Base-by-base conservation (phyloP, 2,329 filamentous ascomycete species). In the Diaporthe amygdali region DNA sequence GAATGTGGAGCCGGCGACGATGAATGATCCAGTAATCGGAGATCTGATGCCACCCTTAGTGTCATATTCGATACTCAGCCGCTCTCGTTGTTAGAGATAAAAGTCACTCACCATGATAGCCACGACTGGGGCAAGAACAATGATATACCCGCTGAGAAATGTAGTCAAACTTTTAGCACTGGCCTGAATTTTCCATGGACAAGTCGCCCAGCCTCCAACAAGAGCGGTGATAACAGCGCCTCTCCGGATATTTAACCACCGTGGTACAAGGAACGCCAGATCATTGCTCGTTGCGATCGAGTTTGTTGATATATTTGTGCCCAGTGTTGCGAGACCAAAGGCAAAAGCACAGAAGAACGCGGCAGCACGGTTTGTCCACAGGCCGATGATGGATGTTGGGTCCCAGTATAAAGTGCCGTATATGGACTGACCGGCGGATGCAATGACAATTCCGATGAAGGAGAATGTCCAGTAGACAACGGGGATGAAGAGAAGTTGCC, bases 251-350 rank as follows among this genome's bases (percentile, higher is more conserved):
- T 80, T 79, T 61, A 81, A 68, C 74, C 75, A 80, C 20, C 74
- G 75, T 27, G 79, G 80, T 22, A 75, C 67, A 7, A 81, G 66
- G 5, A 76, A 77, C 3, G 79, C 79, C 27, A 79, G 83, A 2
- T 84, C 80, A 37, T 86, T 85, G 69, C 85, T 82, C 1, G 84
- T 79, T 0, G 89, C 87, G 74, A 88, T 82, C 78, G 88, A 89
- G 55, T 82, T 80, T 75, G 76, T 56, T 73, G 76, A 71, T 76
- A 80, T 27, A 77, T 78, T 51, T 76, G 76, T 41, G 74, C 71
- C 54, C 71, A 81, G 71, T 4, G 74, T 74, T 3, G 78, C 83
- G 0, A 90, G 85, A 14, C 89, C 73, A 74, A 77, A 81, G 37
- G 76, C 72, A 32, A 73, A 32, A 4, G 74, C 79, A 17, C 75